Percentiles rank a stretch among this genome's conserved stretches.
Conservation (phyloP, 805 yeast genomes). For the Lipomyces orientalis region DNA sequence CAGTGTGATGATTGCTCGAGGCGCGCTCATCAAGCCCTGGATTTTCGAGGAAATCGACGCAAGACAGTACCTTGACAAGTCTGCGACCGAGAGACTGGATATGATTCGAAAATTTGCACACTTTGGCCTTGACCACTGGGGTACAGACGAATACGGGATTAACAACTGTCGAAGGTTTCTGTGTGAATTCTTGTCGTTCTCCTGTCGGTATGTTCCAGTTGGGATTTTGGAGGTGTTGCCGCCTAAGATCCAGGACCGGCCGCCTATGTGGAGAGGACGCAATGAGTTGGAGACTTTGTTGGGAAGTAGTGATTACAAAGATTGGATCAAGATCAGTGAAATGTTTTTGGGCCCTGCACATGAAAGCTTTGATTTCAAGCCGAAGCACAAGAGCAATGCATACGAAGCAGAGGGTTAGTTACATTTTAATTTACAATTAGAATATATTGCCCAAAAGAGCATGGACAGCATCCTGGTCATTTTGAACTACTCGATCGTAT, state of each 20-base stretch:
- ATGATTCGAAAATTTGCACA: constrained; percentile 70
- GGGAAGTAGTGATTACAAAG: constrained; percentile 82
- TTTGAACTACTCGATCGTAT: background rate
- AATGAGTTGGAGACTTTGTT: constrained; percentile 88
- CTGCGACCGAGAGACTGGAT: constrained; percentile 86
- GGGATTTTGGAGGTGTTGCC: constrained; percentile 91
- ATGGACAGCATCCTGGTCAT: background rate
- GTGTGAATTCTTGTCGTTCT: constrained; percentile 93
- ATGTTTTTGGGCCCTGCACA: constrained; percentile 91
- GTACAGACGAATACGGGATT: constrained; percentile 93
- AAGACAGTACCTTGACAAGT: constrained; percentile 86
- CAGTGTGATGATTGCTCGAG: constrained; percentile 96
- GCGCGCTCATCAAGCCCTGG: constrained; percentile 98
- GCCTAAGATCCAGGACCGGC: constrained; percentile 88
- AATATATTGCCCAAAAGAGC: background rate
- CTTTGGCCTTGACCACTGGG: constrained; percentile 95
- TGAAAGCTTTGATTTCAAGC: constrained; percentile 75
- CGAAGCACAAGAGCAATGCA: constrained; percentile 94
- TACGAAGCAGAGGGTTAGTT: constrained; percentile 49
- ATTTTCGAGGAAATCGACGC: constrained; percentile 93
- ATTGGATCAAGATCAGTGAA: constrained; percentile 96
- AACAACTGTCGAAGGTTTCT: constrained; percentile 84
- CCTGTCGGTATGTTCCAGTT: constrained; percentile 92
- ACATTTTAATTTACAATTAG: background rate
- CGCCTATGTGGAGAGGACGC: constrained; percentile 92